Conservation (phyloP, 306 rosid species). For the Alnus rubra region DNA sequence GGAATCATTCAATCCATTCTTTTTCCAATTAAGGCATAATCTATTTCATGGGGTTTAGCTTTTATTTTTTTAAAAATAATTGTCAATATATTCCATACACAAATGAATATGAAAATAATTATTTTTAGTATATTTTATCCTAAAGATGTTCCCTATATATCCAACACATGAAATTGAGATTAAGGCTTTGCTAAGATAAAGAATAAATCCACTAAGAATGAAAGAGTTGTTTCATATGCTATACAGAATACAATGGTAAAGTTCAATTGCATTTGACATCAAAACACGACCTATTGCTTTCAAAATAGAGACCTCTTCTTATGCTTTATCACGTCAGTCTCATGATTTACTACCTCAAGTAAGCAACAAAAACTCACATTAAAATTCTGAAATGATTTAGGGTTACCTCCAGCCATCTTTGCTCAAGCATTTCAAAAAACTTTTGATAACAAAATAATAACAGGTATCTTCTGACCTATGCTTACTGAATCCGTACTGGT, state of each 20-base stretch:
- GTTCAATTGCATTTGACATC: background rate
- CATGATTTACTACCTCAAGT: slow-evolving; percentile 7
- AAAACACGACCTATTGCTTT: background rate
- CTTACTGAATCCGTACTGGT: too few species aligned
- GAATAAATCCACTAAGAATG: background rate
- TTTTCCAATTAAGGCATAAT: too few species aligned
- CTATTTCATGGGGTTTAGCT: too few species aligned
- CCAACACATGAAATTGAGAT: background rate
- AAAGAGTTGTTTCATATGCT: background rate
- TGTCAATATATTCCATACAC: background rate
- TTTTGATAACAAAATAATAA: too few species aligned
- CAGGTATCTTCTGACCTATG: too few species aligned
- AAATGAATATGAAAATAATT: background rate
- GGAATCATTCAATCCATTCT: too few species aligned
- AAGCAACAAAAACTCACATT: background rate
- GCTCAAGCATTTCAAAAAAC: too few species aligned
- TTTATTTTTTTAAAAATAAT: background rate
- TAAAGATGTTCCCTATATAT: background rate
- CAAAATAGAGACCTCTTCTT: slow-evolving; percentile 2
- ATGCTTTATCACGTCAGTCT: slow-evolving; percentile 26
- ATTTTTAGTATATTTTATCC: background rate
- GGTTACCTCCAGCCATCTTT: too few species aligned
- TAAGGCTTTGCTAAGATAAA: background rate
- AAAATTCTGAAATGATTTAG: too few species aligned
- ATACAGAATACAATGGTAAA: background rate